Percentiles rank a stretch among this genome's conserved stretches.
phyloP scores from a whole-genome alignment of 805 yeast species.

The Nakazawaea wickerhamii region DNA sequence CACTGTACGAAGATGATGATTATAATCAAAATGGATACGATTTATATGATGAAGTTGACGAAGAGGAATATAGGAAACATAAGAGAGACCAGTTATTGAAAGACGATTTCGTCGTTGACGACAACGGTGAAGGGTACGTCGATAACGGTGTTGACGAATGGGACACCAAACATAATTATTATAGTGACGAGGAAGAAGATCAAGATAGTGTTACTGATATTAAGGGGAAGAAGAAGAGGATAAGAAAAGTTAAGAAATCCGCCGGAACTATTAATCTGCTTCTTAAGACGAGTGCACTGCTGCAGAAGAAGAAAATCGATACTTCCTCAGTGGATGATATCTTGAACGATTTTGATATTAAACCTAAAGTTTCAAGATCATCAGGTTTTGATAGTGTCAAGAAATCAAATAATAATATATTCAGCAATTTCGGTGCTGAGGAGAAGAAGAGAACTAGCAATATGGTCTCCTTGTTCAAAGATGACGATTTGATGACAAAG shows the following conservation, averaged over 20 bases:
- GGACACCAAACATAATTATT: conserved; percentile 52
- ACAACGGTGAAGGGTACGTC: conserved; percentile 88
- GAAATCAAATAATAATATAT: conserved; percentile 22
- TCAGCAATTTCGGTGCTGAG: conserved; percentile 24
- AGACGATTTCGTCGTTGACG: conserved; percentile 93
- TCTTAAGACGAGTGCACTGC: conserved; percentile 17
- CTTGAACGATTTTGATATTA: conserved; percentile 45
- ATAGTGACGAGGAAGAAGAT: conserved; percentile 49
- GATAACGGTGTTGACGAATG: conserved; percentile 92
- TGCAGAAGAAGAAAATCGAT: conserved; percentile 35
- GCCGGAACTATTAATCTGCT: conserved; percentile 9
- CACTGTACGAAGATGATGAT: conserved; percentile 27
- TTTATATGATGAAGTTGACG: conserved; percentile 87
- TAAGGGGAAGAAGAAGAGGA: conserved; percentile 23
- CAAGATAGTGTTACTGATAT: conserved; percentile 22
- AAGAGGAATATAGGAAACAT: conserved; percentile 66
- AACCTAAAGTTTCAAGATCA: conserved; percentile 19
- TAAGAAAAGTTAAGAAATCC: conserved; percentile 26
- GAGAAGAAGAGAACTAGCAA: conserved; percentile 7
- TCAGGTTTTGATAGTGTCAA: conserved; percentile 26
- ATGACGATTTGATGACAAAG: conserved; percentile 19
- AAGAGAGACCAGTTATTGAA: conserved; percentile 76
- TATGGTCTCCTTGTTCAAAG: conserved; percentile 16
- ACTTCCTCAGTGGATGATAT: conserved; percentile 60
- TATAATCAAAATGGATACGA: conserved; percentile 45